These are phyloP conservation scores for Ophiosphaerella narmari DNA, from an alignment of 2,329 filamentous ascomycete species.

Conservation along the genomic window DNA sequence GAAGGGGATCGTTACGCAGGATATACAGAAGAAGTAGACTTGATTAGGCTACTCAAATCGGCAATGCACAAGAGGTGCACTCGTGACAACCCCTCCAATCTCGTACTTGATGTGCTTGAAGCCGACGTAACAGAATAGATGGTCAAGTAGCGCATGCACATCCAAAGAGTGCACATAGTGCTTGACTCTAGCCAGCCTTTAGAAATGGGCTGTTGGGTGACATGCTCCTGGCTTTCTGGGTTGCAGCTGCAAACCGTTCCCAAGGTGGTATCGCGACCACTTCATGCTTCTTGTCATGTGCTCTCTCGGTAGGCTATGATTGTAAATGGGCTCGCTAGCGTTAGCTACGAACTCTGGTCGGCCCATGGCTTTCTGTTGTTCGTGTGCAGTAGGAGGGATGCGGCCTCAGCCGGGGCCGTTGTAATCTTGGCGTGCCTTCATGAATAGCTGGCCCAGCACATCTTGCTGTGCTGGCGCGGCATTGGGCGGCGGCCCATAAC, in stretches of 20 bases:
- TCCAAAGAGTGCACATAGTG: no score
- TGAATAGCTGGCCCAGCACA: constrained; percentile 42
- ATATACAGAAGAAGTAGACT: constrained; percentile 10
- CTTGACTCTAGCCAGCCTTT: no score
- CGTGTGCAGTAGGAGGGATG: neutral
- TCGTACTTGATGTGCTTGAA: no score
- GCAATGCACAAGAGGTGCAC: neutral
- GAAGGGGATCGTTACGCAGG: constrained; percentile 44
- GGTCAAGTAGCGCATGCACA: neutral
- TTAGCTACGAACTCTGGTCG: no score
- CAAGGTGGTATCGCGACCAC: no score
- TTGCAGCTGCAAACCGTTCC: no score
- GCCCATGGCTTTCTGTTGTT: neutral
- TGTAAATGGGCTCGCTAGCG: no score
- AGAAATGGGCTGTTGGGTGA: no score
- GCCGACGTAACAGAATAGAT: neutral
- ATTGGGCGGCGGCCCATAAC: constrained; percentile 20
- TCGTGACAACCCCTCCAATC: no score
- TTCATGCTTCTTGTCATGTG: no score
- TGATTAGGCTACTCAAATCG: neutral
- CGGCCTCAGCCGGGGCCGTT: constrained; percentile 33
- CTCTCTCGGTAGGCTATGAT: no score
- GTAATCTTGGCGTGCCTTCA: constrained; percentile 43
- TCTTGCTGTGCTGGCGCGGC: constrained; percentile 29
- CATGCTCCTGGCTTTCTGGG: no score